A percentile compares a stretch with the other conserved stretches of the same genome.
Evolutionary conservation across 352 stramenopile genomes (phyloP).

Genomic region (Globisporangium camurandrum): DNA sequence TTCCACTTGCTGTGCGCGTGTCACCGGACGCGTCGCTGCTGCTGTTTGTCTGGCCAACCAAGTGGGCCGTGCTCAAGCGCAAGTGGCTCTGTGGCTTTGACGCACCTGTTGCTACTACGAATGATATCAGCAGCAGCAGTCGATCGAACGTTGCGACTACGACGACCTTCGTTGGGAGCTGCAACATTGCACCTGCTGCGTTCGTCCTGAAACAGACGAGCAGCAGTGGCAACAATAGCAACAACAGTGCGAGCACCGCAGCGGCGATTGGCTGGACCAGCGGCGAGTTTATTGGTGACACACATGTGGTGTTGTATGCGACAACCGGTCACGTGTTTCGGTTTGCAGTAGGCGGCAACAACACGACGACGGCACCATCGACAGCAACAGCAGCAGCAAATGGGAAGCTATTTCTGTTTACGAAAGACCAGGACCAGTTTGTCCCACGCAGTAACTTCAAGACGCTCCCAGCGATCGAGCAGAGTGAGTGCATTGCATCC

Average conservation of each 20-base stretch:
- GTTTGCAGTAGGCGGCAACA: slow-evolving; percentile 31
- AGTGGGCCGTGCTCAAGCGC: slow-evolving; percentile 69
- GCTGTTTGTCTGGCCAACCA: slow-evolving; percentile 72
- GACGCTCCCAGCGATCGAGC: slow-evolving; percentile 37
- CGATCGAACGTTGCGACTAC: slow-evolving; percentile 19
- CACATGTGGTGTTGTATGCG: slow-evolving; percentile 60
- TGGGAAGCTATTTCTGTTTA: slow-evolving; percentile 81
- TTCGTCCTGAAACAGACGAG: slow-evolving; percentile 17
- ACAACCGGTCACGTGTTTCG: slow-evolving; percentile 56
- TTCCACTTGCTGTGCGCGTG: slow-evolving; percentile 46
- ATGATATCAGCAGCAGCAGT: slow-evolving; percentile 7
- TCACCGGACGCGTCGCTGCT: slow-evolving; percentile 53
- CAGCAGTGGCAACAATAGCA: background rate
- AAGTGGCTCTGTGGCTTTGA: slow-evolving; percentile 66
- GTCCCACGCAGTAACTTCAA: slow-evolving; percentile 74
- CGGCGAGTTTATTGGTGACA: slow-evolving; percentile 57
- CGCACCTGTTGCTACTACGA: background rate
- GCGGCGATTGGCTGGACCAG: slow-evolving; percentile 39
- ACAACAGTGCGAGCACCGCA: too few species aligned
- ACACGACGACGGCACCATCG: slow-evolving; percentile 10
- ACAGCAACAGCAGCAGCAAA: too few species aligned
- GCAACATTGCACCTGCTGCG: slow-evolving; percentile 29
- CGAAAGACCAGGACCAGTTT: slow-evolving; percentile 73
- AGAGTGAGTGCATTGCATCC: slow-evolving; percentile 39
- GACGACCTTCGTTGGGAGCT: slow-evolving; percentile 39